These are phyloP conservation scores for Lizanozyma gosingica DNA, from an alignment of 1,139 yeast genomes.

Conservation along the genomic window DNA sequence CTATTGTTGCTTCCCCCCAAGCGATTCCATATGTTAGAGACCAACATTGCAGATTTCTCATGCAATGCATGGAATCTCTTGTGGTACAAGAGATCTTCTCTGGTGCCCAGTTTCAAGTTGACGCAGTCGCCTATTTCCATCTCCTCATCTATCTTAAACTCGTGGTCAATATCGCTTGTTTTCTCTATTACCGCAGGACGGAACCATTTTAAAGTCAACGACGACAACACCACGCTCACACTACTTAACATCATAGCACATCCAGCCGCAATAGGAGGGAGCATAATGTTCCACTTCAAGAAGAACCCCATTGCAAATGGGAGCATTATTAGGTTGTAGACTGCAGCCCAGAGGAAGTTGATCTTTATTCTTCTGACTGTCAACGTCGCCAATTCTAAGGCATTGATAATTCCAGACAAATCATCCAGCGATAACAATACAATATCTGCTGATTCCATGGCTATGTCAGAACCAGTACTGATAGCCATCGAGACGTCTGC, in stretches of 20 bases:
- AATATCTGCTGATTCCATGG: constrained; percentile 90
- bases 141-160: constrained; percentile 44
- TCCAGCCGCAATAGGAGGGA: constrained; percentile 88
- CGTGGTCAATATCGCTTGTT: constrained; percentile 59
- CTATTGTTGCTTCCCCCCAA: not conserved
- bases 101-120: constrained; percentile 45
- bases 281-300: constrained; percentile 67
- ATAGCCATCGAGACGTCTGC: constrained; percentile 89
- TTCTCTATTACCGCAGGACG: constrained; percentile 39
- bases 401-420: constrained; percentile 59
- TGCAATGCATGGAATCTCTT: not conserved
- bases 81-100: constrained; percentile 16
- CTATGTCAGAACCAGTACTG: constrained; percentile 90
- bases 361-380: constrained; percentile 71
- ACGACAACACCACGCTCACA: constrained; percentile 77
- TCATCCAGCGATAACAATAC: constrained; percentile 52
- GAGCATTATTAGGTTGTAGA: constrained; percentile 80
- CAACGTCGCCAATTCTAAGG: constrained; percentile 60
- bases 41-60: too few relatives aligned
- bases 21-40: not conserved
- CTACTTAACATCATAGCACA: constrained; percentile 92
- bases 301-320: constrained; percentile 93
- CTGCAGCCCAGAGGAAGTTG: constrained; percentile 78
- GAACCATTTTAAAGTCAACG: constrained; percentile 64
- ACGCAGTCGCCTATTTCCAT: constrained; percentile 26